These are phyloP conservation scores for Hanseniaspora gamundiae DNA, from an alignment of 1,139 yeast genomes.

Conservation along the genomic window DNA sequence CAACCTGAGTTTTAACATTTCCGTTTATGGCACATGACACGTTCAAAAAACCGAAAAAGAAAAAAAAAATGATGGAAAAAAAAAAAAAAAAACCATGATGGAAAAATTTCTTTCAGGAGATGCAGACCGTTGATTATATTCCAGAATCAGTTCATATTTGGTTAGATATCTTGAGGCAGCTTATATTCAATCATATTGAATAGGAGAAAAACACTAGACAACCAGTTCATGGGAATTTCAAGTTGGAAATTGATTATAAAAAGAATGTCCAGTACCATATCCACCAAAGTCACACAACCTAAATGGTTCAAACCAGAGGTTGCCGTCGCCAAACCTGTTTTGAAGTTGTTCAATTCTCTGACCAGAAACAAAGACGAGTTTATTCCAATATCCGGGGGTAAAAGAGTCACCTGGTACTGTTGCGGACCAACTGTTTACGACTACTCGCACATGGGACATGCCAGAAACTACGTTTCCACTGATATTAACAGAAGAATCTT, in stretches of 20 bases:
- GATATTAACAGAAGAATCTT: constrained; percentile 85
- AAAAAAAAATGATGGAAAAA: no score
- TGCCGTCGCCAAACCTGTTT: constrained; percentile 20
- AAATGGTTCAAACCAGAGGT: constrained; percentile 29
- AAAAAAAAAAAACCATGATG: no score
- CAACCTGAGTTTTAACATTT: no score
- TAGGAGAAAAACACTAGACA: no score
- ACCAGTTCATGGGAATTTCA: constrained; percentile 4
- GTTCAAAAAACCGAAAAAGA: no score
- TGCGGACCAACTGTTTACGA: constrained; percentile 99
- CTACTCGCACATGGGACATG: constrained; percentile 98
- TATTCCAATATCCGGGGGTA: constrained; percentile 42
- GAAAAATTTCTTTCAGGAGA: no score
- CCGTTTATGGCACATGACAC: no score
- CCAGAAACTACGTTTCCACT: constrained; percentile 88
- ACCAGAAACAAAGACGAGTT: constrained; percentile 74
- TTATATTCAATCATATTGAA: no score
- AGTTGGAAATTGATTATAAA: background rate
- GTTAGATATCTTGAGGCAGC: no score
- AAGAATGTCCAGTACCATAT: background rate
- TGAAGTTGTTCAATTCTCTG: constrained; percentile 62
- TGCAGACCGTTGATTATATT: no score
- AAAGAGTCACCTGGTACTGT: constrained; percentile 82
- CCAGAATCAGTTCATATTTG: no score
- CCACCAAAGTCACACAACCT: constrained; percentile 29